Evolutionary conservation across 768 basidiomycete species (phyloP).

Genomic region (Lyophyllum atratum): DNA sequence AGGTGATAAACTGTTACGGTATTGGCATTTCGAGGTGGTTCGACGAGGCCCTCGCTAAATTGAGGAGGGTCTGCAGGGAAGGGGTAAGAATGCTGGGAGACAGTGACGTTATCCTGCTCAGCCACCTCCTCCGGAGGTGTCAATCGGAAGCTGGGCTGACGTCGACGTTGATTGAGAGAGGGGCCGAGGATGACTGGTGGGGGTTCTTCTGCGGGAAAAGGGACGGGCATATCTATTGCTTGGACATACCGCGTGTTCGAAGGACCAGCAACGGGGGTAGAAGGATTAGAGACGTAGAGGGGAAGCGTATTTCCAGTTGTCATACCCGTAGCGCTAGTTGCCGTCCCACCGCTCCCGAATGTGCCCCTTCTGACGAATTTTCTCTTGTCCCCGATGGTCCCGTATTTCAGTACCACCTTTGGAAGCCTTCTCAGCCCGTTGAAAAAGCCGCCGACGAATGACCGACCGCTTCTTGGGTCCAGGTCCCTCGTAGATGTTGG

Average conservation of each 20-base stretch:
- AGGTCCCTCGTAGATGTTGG: background rate
- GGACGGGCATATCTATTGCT: slow-evolving; percentile 33
- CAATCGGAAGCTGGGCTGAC: slow-evolving; percentile 30
- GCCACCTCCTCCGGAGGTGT: slow-evolving; percentile 28
- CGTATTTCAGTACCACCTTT: slow-evolving; percentile 31
- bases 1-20: slow-evolving; percentile 19
- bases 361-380: slow-evolving; percentile 22
- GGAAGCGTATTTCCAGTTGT: slow-evolving; percentile 34
- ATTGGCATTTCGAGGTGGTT: slow-evolving; percentile 10
- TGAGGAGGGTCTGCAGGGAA: slow-evolving; percentile 18
- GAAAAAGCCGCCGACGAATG: slow-evolving; percentile 39
- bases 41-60: slow-evolving; percentile 13
- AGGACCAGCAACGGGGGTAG: slow-evolving; percentile 35
- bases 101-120: slow-evolving; percentile 27
- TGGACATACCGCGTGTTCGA: slow-evolving; percentile 35
- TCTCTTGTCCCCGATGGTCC: slow-evolving; percentile 23
- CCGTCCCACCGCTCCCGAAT: slow-evolving; percentile 28
- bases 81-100: slow-evolving; percentile 23
- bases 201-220: slow-evolving; percentile 16
- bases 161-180: slow-evolving; percentile 23
- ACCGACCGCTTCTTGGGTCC: slow-evolving; percentile 17
- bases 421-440: slow-evolving; percentile 36
- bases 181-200: slow-evolving; percentile 11
- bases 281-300: slow-evolving; percentile 39
- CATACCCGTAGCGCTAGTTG: slow-evolving; percentile 27